A percentile compares a stretch with the other conserved stretches of the same genome.
These are phyloP conservation scores for Colletotrichum godetiae DNA, from an alignment of 2,329 filamentous ascomycete species.

Conservation along the genomic window DNA sequence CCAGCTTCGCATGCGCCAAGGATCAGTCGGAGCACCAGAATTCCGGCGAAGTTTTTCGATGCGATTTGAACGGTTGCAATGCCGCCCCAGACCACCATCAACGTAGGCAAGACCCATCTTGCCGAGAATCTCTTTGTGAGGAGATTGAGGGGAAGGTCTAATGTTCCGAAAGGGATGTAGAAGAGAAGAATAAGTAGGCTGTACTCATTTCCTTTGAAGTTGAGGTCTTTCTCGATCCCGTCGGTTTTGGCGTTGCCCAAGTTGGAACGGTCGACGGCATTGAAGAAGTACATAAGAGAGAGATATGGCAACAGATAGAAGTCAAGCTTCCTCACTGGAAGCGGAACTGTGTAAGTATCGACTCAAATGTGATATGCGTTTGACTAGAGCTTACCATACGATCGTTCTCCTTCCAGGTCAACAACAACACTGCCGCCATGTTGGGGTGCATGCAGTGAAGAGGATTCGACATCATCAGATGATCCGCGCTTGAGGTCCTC, in stretches of 20 bases:
- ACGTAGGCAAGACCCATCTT: not conserved
- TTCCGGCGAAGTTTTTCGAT: not conserved
- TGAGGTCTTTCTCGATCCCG: not conserved
- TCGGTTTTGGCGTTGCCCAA: constrained; percentile 10
- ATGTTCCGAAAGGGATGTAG: not conserved
- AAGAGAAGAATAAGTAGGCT: constrained; percentile 2
- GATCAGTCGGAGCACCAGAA: not conserved
- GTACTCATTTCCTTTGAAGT: constrained; percentile 9
- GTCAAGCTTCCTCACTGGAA: not conserved
- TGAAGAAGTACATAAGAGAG: constrained; percentile 6
- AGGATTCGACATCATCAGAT: not conserved
- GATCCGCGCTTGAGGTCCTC: not conserved
- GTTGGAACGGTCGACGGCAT: constrained; percentile 14
- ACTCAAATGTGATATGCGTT: not conserved
- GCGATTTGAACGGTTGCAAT: not conserved
- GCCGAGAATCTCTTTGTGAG: not conserved
- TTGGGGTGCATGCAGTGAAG: not conserved
- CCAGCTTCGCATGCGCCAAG: constrained; percentile 59
- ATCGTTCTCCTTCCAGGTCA: not conserved
- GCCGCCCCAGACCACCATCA: not conserved
- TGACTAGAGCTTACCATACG: not conserved
- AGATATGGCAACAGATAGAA: not conserved
- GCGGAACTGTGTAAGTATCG: not conserved
- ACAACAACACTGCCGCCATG: not conserved
- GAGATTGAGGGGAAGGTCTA: not conserved